Percentiles rank a stretch among this genome's conserved stretches.
These are phyloP conservation scores for Artomyces pyxidatus DNA, from an alignment of 768 basidiomycete genomes.

Conservation along the genomic window DNA sequence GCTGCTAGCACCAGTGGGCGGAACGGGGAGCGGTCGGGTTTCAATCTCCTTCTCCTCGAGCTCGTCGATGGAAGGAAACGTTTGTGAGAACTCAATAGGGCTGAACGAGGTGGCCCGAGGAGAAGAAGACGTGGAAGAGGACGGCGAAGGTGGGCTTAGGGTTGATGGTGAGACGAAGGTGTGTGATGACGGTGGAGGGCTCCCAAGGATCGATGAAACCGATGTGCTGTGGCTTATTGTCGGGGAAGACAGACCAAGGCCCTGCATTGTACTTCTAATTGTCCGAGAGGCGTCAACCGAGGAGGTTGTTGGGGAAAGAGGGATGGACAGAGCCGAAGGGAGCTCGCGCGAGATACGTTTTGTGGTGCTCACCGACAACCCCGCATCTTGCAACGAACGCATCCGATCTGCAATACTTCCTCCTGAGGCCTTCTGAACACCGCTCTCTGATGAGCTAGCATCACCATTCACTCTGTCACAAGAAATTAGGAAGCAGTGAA, in stretches of 20 bases:
- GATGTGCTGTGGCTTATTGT: constrained; percentile 18
- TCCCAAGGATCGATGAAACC: constrained; percentile 19
- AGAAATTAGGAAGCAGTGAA: constrained; percentile 5
- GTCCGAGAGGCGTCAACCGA: constrained; percentile 19
- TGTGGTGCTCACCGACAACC: constrained; percentile 42
- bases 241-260: constrained; percentile 14
- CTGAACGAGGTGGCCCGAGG: constrained; percentile 35
- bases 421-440: constrained; percentile 33
- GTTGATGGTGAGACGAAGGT: constrained; percentile 62
- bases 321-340: constrained; percentile 26
- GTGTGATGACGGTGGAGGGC: constrained; percentile 30
- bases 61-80: constrained; percentile 76
- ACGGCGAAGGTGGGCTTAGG: constrained; percentile 70
- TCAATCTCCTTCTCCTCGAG: constrained; percentile 49
- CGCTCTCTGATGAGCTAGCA: constrained; percentile 6
- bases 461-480: constrained; percentile 10
- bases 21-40: constrained; percentile 41
- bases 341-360: constrained; percentile 55
- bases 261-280: constrained; percentile 13
- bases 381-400: constrained; percentile 64
- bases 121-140: constrained; percentile 60
- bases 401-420: constrained; percentile 77
- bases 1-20: constrained; percentile 31
- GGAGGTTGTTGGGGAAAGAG: constrained; percentile 25
- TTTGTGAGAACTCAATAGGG: constrained; percentile 50